Evolutionary conservation across 2,329 filamentous ascomycete genomes (phyloP).

Genomic region (Xylaria hypoxylon): DNA sequence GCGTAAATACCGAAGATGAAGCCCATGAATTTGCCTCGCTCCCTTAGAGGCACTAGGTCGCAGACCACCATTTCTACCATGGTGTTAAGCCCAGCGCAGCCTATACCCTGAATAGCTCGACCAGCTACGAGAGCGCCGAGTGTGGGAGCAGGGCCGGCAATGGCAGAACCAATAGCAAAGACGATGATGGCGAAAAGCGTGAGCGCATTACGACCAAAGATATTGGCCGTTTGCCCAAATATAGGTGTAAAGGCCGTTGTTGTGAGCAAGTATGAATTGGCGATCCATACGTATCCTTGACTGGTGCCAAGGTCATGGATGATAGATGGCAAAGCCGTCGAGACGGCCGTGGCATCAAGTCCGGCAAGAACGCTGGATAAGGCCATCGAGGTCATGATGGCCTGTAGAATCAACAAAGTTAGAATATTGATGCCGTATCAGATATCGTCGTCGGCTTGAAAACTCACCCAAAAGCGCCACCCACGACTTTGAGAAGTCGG

Average conservation of each 20-base stretch:
- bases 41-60: conserved; percentile 39
- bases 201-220: conserved; percentile 59
- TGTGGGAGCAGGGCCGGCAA: conserved; percentile 44
- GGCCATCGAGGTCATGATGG: conserved; percentile 31
- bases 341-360: conserved; percentile 38
- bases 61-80: conserved; percentile 47
- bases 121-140: conserved; percentile 59
- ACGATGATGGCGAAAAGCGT: conserved; percentile 60
- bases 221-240: conserved; percentile 58
- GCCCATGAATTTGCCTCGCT: conserved; percentile 31
- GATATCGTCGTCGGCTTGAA: too few species aligned
- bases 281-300: conserved; percentile 38
- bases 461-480: conserved; percentile 35
- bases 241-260: conserved; percentile 58
- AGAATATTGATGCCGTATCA: too few species aligned
- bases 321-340: conserved; percentile 43
- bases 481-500: conserved; percentile 16
- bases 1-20: conserved; percentile 35
- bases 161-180: conserved; percentile 63
- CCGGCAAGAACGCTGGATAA: conserved; percentile 28
- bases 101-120: conserved; percentile 61
- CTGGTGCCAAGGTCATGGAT: conserved; percentile 36
- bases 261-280: conserved; percentile 40
- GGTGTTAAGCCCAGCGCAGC: conserved; percentile 51
- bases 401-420: conserved; percentile 8